phyloP scores from a whole-genome alignment of 768 basidiomycete genomes.

The Chalciporus chontae region DNA sequence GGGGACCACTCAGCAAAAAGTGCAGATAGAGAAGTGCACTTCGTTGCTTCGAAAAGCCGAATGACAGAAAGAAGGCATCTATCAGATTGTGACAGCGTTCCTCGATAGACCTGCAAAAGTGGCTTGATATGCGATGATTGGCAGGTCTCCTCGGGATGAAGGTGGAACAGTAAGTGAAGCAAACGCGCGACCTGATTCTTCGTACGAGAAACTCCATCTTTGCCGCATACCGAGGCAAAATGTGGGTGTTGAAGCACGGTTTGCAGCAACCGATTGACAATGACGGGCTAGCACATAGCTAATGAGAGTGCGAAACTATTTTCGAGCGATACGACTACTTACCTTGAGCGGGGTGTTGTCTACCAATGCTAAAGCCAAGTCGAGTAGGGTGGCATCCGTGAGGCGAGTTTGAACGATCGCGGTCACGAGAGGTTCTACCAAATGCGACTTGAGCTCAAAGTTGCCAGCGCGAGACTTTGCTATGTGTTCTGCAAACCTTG shows the following conservation, averaged over 20 bases:
- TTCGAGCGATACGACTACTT: no score
- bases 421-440: no score
- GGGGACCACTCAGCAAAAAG: constrained; percentile 68
- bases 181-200: constrained; percentile 53
- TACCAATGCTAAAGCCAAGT: no score
- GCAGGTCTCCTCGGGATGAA: constrained; percentile 80
- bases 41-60: constrained; percentile 70
- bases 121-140: constrained; percentile 83
- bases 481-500: no score
- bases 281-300: no score
- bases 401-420: no score
- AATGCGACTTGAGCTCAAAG: no score
- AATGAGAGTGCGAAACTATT: no score
- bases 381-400: no score
- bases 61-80: constrained; percentile 69
- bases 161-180: constrained; percentile 63
- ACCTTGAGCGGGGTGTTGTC: no score
- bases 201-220: constrained; percentile 20
- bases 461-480: no score
- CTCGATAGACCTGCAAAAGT: constrained; percentile 71
- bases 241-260: constrained; percentile 66
- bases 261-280: constrained; percentile 35
- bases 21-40: constrained; percentile 57
- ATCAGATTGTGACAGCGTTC: constrained; percentile 66
- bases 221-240: constrained; percentile 48